Base-by-base conservation (phyloP, 805 yeast genomes). In the Kodamaea neixiangensis region DNA sequence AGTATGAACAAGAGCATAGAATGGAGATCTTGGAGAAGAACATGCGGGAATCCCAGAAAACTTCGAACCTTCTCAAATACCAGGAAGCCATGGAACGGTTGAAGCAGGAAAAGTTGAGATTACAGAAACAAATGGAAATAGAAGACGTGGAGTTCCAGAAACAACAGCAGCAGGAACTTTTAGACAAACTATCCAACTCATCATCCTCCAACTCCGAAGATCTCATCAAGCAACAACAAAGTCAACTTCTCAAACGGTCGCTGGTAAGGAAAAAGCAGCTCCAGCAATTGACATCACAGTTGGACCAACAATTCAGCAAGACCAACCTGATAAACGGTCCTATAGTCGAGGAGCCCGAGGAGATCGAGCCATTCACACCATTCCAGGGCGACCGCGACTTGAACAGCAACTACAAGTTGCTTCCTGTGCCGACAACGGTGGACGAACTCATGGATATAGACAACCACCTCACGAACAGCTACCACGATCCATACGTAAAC, bases 361-460 rank as follows among this genome's bases (percentile, higher is more conserved):
- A 52, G 9, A 64, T 54, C 13, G 48, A 44, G 41, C 98, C 98
- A 14, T 93, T 92, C 66, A 91, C 98, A 9, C 98, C 98, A 7
- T 93, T 93, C 70, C 84, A 86, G 62, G 97, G 97, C 42, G 98
- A 93, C 69, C 77, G 94, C 54, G 85, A 86, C 52, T 54, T 72
- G 6, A 68, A 73, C 19, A 75, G 76, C 48, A 75, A 79, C 22
- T 91, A 82, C 68, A 71, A 67, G 9, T 68, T 84, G 21, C 60
- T 73, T 53, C 59, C 67, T 19, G 62, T 63, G 9, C 62, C 68
- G 3, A 43, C 53, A 11, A 63, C 62, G 20, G 51, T 56, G 33
- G 67, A 61, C 31, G 66, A 65, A 22, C 49, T 62, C 31, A 52
- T 54, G 53, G 60, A 61, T 15, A 60, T 63, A 31, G 72, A 69